A percentile compares a stretch with the other conserved stretches of the same genome.
These are phyloP conservation scores for Ascoidea rubescens DNA, from an alignment of 805 yeast genomes.

Conservation along the genomic window DNA sequence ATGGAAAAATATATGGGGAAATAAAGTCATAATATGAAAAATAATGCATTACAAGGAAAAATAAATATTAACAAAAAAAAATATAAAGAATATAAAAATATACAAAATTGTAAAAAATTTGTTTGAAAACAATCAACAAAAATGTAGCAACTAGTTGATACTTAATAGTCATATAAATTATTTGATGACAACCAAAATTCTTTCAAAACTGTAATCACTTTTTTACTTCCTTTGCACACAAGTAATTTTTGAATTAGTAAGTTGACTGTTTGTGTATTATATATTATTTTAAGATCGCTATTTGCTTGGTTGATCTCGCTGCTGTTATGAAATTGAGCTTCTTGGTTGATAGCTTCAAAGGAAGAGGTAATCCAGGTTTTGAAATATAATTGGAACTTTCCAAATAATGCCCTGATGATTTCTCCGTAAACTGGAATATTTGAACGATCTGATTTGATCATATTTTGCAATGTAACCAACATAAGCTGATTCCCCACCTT, in stretches of 20 bases:
- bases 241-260: conserved; percentile 21
- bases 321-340: background rate
- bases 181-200: conserved; percentile 26
- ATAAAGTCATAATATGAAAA: too few relatives aligned
- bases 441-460: conserved; percentile 42
- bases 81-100: too few relatives aligned
- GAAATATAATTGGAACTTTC: conserved; percentile 32
- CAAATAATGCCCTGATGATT: conserved; percentile 32
- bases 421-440: conserved; percentile 45
- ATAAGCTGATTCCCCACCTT: conserved; percentile 19
- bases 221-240: conserved; percentile 27
- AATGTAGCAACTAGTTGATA: too few relatives aligned
- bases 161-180: conserved; percentile 22
- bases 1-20: too few relatives aligned
- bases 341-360: conserved; percentile 15
- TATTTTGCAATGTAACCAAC: conserved; percentile 23
- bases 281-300: conserved; percentile 13
- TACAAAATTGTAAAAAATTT: too few relatives aligned
- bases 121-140: too few relatives aligned
- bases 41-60: too few relatives aligned
- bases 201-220: conserved; percentile 24
- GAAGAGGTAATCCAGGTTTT: conserved; percentile 32
- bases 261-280: conserved; percentile 5
- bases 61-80: too few relatives aligned
- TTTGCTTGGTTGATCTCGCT: conserved; percentile 11